These are phyloP conservation scores for Rhodomyrtus psidioides DNA, from an alignment of 441 rosid genomes.

Conservation along the genomic window DNA sequence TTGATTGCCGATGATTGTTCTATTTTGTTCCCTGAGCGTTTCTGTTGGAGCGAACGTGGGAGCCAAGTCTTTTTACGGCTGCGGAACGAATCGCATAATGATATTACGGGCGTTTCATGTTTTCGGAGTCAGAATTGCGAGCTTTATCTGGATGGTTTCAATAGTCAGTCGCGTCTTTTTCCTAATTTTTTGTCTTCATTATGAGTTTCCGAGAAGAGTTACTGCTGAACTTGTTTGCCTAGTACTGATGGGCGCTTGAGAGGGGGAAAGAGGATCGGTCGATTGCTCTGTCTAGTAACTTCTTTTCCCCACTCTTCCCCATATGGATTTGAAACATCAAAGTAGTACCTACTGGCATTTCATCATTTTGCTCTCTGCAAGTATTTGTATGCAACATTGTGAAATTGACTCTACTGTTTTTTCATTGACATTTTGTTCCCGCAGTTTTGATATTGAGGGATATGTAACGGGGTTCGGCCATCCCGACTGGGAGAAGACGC, in stretches of 20 bases:
- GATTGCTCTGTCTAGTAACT: neutral
- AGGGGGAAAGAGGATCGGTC: neutral
- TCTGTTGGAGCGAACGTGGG: neutral
- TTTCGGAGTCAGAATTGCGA: neutral
- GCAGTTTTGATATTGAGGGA: slow-evolving; percentile 82
- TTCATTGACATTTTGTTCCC: neutral
- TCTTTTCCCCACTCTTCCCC: neutral
- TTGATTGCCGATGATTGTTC: neutral
- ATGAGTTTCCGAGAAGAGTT: neutral
- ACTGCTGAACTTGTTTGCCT: neutral
- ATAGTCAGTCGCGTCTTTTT: neutral
- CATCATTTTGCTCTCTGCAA: neutral
- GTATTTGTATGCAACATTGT: neutral
- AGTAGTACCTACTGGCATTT: neutral
- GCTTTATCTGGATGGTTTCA: neutral
- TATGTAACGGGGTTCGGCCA: slow-evolving; percentile 90
- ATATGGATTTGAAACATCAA: neutral
- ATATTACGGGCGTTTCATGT: neutral
- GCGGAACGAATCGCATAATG: neutral
- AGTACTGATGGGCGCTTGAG: neutral
- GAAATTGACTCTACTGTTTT: neutral
- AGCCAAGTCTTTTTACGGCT: neutral
- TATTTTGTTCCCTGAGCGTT: neutral
- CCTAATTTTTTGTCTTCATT: neutral
- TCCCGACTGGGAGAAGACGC: slow-evolving; percentile 88